Conservation (phyloP, 169 alveolate species). For the Plasmodium falciparum region DNA sequence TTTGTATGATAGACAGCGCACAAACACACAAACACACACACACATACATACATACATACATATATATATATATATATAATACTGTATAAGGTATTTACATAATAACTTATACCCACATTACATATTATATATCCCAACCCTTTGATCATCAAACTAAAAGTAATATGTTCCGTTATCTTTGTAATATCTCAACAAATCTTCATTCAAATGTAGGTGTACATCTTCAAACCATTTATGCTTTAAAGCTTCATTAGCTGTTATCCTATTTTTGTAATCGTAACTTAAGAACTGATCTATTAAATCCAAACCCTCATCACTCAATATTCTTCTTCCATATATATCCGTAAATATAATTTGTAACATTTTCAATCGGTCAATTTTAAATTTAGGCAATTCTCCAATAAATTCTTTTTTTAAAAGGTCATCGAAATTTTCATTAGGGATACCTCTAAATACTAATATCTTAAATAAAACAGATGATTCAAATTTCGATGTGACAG, state of each 20-base stretch:
- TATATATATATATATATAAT: neutral
- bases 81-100: no score
- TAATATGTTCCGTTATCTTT: constrained; percentile 62
- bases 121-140: no score
- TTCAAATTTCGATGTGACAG: constrained; percentile 55
- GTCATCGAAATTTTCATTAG: constrained; percentile 31
- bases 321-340: constrained; percentile 83
- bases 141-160: constrained; percentile 10
- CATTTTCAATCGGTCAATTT: constrained; percentile 76
- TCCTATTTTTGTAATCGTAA: constrained; percentile 86
- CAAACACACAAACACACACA: neutral
- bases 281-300: constrained; percentile 86
- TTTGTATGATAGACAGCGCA: neutral
- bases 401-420: constrained; percentile 39
- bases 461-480: constrained; percentile 55
- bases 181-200: constrained; percentile 37
- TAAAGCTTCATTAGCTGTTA: constrained; percentile 88
- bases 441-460: constrained; percentile 57
- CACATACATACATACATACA: neutral
- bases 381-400: constrained; percentile 81
- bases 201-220: constrained; percentile 66
- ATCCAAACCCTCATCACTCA: constrained; percentile 89
- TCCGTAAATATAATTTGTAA: constrained; percentile 84
- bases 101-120: no score
- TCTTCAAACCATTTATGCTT: constrained; percentile 89